Conservation (phyloP, 2,329 filamentous ascomycete species). For the Rachicladosporium sp. region DNA sequence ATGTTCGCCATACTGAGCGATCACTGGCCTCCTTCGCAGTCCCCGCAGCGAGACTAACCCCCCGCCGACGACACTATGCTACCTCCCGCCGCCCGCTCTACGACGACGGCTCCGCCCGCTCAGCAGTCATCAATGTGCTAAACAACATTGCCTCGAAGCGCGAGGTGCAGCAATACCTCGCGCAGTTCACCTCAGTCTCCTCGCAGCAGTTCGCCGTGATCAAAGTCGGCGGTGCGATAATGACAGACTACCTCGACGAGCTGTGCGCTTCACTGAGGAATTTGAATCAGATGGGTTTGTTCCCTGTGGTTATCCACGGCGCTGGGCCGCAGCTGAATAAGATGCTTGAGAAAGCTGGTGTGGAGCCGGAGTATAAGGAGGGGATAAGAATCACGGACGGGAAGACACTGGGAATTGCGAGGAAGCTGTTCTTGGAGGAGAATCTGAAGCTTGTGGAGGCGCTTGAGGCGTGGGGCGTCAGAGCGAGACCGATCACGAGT, state of each 20-base stretch:
- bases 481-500: conserved; percentile 75
- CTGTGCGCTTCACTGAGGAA: conserved; percentile 82
- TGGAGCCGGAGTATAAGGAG: conserved; percentile 92
- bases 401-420: conserved; percentile 81
- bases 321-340: conserved; percentile 91
- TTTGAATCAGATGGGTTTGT: conserved; percentile 86
- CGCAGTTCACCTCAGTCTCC: conserved; percentile 91
- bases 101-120: conserved; percentile 52
- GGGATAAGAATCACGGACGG: conserved; percentile 92
- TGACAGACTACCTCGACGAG: conserved; percentile 87
- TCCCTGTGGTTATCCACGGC: conserved; percentile 90
- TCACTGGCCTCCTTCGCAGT: conserved; percentile 3
- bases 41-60: not conserved
- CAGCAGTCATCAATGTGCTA: conserved; percentile 77
- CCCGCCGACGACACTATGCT: conserved; percentile 8
- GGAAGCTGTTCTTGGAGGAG: conserved; percentile 89
- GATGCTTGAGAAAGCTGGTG: conserved; percentile 75
- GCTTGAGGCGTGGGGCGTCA: conserved; percentile 78
- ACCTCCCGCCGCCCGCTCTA: conserved; percentile 22
- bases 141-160: conserved; percentile 94
- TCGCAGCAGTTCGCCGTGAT: conserved; percentile 97
- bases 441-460: conserved; percentile 86
- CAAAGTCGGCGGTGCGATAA: conserved; percentile 92
- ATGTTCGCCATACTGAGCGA: conserved; percentile 4
- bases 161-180: conserved; percentile 94